Percentiles rank a stretch among this genome's conserved stretches.
These are phyloP conservation scores for Monosporascus sp. DNA, from an alignment of 2,329 filamentous ascomycete genomes.

Conservation along the genomic window DNA sequence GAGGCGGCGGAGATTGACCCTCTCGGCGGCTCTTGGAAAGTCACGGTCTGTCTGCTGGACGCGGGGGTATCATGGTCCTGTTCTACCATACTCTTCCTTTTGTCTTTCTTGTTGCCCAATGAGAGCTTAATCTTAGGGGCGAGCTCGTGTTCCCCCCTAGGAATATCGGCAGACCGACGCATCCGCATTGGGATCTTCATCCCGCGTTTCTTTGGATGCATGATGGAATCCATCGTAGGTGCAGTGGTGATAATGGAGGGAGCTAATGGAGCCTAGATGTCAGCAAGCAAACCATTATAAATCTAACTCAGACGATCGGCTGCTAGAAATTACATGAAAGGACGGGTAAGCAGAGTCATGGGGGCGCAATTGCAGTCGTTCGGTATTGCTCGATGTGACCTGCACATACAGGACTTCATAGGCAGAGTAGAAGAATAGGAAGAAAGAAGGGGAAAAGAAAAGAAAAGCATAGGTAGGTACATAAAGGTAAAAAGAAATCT, in stretches of 20 bases:
- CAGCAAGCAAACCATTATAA: slow-evolving; percentile 9
- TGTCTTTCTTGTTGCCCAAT: slow-evolving; percentile 30
- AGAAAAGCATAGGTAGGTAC: not conserved
- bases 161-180: slow-evolving; percentile 46
- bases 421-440: slow-evolving; percentile 2
- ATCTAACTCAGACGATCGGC: not conserved
- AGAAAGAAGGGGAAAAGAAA: not conserved
- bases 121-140: slow-evolving; percentile 11
- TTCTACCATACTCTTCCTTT: slow-evolving; percentile 34
- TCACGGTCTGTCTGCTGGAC: slow-evolving; percentile 40
- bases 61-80: slow-evolving; percentile 28
- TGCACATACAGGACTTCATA: too few relatives aligned
- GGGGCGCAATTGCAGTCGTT: too few relatives aligned
- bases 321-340: too few relatives aligned
- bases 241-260: slow-evolving; percentile 86
- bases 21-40: slow-evolving; percentile 52
- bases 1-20: slow-evolving; percentile 26
- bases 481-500: not conserved
- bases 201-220: slow-evolving; percentile 50
- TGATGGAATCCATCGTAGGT: slow-evolving; percentile 62
- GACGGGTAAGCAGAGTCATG: too few relatives aligned
- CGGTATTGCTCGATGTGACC: too few relatives aligned
- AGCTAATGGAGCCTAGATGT: slow-evolving; percentile 34
- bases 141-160: slow-evolving; percentile 29
- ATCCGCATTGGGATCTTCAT: slow-evolving; percentile 48